These are phyloP conservation scores for Venturia aucupariae DNA, from an alignment of 2,329 filamentous ascomycete genomes.

Conservation along the genomic window DNA sequence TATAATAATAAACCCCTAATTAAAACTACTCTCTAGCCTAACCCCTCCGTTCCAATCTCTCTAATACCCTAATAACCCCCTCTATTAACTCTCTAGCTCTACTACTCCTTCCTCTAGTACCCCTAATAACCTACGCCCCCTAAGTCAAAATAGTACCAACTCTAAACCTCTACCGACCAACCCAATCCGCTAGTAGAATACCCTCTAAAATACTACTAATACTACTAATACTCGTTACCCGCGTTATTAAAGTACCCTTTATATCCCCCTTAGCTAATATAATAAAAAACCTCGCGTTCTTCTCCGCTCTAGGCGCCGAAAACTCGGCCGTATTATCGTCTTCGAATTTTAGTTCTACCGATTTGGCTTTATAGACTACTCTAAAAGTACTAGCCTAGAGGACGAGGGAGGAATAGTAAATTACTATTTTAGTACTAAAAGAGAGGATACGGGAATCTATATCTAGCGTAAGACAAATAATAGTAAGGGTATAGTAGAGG, in stretches of 20 bases:
- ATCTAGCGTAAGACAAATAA: not conserved
- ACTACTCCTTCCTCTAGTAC: not conserved
- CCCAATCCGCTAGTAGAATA: not conserved
- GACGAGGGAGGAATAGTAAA: conserved; percentile 28
- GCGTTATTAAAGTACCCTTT: not conserved
- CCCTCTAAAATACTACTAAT: not conserved
- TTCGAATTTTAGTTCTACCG: conserved; percentile 6
- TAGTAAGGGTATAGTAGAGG: not conserved
- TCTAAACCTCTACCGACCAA: conserved; percentile 4
- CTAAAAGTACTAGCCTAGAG: conserved; percentile 28
- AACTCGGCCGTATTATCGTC: not conserved
- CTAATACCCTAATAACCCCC: conserved; percentile 10
- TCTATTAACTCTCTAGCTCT: conserved; percentile 11
- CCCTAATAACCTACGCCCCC: conserved; percentile 11
- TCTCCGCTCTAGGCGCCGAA: not conserved
- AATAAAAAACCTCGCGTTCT: conserved; percentile 6
- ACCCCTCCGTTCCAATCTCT: conserved; percentile 3
- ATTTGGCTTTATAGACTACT: conserved; percentile 16
- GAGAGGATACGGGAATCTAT: not conserved
- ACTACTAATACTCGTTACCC: too few relatives aligned
- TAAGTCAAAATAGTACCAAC: conserved; percentile 9
- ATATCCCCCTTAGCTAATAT: conserved; percentile 3
- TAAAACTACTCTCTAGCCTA: conserved; percentile 12
- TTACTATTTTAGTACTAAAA: conserved; percentile 25
- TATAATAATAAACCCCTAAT: not conserved